These are phyloP conservation scores for Thielaviopsis ethacetica DNA, from an alignment of 2,329 filamentous ascomycete genomes.

Conservation along the genomic window DNA sequence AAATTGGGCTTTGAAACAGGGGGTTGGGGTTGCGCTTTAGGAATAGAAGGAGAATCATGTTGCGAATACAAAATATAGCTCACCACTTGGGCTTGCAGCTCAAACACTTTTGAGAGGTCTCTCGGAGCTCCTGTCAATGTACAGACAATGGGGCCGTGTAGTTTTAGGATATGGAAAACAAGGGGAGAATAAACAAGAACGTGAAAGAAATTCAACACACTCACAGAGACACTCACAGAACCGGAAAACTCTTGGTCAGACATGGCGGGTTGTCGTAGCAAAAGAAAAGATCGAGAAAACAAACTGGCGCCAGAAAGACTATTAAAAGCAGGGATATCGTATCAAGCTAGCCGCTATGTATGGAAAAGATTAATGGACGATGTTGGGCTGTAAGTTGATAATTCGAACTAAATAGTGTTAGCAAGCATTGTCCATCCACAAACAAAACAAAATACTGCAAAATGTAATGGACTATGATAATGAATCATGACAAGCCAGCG, in stretches of 20 bases:
- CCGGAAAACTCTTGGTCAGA: too few species aligned
- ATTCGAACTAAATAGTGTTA: not conserved
- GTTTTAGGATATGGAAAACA: too few species aligned
- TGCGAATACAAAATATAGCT: not conserved
- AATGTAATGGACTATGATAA: not conserved
- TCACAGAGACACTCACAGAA: too few species aligned
- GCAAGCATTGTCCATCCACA: not conserved
- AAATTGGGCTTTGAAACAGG: not conserved
- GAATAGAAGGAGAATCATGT: not conserved
- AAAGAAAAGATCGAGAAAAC: too few species aligned
- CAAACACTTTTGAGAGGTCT: not conserved
- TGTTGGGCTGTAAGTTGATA: not conserved
- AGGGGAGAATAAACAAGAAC: too few species aligned
- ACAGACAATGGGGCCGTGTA: too few species aligned
- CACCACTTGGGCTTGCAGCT: not conserved
- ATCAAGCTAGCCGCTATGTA: not conserved
- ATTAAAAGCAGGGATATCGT: not conserved
- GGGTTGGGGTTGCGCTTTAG: not conserved
- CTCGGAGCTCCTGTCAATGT: not conserved
- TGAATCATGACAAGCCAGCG: not conserved
- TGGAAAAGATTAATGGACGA: not conserved
- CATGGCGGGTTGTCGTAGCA: too few species aligned
- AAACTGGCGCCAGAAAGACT: too few species aligned
- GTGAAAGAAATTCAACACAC: too few species aligned
- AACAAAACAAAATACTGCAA: too few species aligned